These are phyloP conservation scores for Hamamelis virginiana DNA, from an alignment of 164 flowering plant genomes.

Conservation along the genomic window DNA sequence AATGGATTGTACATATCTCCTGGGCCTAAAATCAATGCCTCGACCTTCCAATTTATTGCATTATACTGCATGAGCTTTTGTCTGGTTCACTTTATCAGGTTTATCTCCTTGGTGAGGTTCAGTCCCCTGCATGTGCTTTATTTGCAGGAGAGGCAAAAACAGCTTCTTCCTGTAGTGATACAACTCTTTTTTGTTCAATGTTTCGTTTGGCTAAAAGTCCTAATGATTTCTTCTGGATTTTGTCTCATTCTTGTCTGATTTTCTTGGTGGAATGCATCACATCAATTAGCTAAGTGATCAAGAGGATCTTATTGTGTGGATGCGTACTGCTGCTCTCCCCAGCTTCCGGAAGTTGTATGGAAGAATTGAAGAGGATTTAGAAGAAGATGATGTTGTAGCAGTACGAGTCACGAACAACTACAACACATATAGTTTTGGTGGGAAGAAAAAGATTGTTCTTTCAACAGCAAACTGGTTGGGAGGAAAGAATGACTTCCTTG, in stretches of 20 bases:
- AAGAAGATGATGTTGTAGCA: conserved; percentile 48
- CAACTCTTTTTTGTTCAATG: not conserved
- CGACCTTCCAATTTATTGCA: not conserved
- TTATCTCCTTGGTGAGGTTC: not conserved
- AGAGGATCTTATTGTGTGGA: conserved; percentile 93
- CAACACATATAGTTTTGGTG: conserved; percentile 89
- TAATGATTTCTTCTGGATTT: not conserved
- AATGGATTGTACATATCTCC: not conserved
- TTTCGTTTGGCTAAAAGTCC: not conserved
- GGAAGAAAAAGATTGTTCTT: conserved; percentile 73
- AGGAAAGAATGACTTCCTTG: conserved; percentile 79
- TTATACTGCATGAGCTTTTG: not conserved
- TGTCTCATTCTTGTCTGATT: not conserved
- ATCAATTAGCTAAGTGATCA: conserved; percentile 68
- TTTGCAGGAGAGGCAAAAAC: too few species aligned
- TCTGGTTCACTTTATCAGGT: too few species aligned
- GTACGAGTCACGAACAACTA: conserved; percentile 69
- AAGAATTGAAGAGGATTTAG: conserved; percentile 72
- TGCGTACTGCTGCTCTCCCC: conserved; percentile 92
- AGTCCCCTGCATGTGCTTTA: too few species aligned
- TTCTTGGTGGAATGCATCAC: conserved; percentile 4
- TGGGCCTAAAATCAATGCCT: conserved; percentile 1
- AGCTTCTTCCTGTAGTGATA: not conserved
- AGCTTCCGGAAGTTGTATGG: conserved; percentile 89
- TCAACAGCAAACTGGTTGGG: conserved; percentile 86